A percentile compares a stretch with the other conserved stretches of the same genome.
These are phyloP conservation scores for Erythrobasidium hasegawianum DNA, from an alignment of 1,284 basidiomycete species.

Conservation along the genomic window DNA sequence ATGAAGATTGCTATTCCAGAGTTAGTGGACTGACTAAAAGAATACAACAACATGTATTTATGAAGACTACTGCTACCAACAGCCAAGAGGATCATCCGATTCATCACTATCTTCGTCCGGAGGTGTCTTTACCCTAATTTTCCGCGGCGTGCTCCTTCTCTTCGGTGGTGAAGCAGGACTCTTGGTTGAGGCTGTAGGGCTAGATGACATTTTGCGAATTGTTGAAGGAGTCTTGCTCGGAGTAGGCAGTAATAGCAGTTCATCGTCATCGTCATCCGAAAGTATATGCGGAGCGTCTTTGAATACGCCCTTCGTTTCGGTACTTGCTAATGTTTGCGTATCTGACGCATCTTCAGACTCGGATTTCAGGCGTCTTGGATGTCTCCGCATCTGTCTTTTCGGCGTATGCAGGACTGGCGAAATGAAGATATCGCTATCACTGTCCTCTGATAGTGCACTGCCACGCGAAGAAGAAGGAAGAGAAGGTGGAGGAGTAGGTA, in stretches of 20 bases:
- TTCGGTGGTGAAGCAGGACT: background rate
- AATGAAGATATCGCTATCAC: constrained; percentile 1
- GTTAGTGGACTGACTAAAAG: too few relatives aligned
- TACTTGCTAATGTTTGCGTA: too few relatives aligned
- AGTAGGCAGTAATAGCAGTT: background rate
- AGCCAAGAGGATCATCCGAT: constrained; percentile 10
- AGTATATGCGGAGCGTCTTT: background rate
- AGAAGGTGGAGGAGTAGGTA: background rate
- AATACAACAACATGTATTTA: too few relatives aligned
- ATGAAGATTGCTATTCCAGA: too few relatives aligned
- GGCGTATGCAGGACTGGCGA: background rate
- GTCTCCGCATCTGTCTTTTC: background rate
- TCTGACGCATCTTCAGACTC: background rate
- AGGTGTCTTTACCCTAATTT: background rate
- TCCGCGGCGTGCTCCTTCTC: background rate
- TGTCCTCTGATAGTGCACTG: background rate
- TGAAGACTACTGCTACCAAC: background rate
- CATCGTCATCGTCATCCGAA: background rate
- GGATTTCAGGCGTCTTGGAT: background rate
- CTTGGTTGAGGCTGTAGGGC: too few relatives aligned
- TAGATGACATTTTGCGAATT: too few relatives aligned
- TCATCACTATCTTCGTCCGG: constrained; percentile 11
- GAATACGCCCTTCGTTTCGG: background rate
- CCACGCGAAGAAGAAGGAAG: background rate
- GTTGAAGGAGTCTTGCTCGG: background rate